These are phyloP conservation scores for Calamus simplicifolius DNA, from an alignment of 176 grass and related monocot genomes.

Conservation along the genomic window DNA sequence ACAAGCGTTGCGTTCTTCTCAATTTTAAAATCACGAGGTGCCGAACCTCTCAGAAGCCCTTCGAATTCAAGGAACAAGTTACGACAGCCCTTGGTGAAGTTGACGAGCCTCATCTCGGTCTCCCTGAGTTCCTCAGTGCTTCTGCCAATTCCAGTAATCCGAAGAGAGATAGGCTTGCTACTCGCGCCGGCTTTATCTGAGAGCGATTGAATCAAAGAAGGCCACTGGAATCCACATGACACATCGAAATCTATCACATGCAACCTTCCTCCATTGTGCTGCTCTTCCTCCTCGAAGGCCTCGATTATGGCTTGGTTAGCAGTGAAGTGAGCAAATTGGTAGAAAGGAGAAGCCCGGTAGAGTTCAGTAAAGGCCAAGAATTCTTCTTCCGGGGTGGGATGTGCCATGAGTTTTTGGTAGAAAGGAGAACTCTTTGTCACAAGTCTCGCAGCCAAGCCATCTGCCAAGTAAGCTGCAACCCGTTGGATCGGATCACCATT, in stretches of 20 bases:
- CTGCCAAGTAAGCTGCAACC: slow-evolving; percentile 52
- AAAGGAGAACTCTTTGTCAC: not conserved
- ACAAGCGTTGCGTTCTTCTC: slow-evolving; percentile 45
- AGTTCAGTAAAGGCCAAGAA: slow-evolving; percentile 62
- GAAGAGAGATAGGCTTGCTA: slow-evolving; percentile 31
- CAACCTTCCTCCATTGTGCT: slow-evolving; percentile 22
- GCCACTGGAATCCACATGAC: slow-evolving; percentile 86
- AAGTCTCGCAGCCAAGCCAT: slow-evolving; percentile 40
- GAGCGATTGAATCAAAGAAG: slow-evolving; percentile 78
- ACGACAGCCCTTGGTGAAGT: slow-evolving; percentile 39
- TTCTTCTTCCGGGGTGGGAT: slow-evolving; percentile 14
- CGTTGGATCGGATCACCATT: slow-evolving; percentile 42
- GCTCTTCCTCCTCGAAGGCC: slow-evolving; percentile 45
- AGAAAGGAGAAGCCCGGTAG: slow-evolving; percentile 55
- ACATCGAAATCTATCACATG: slow-evolving; percentile 78
- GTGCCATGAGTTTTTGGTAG: not conserved
- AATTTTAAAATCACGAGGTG: slow-evolving; percentile 2
- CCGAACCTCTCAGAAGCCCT: slow-evolving; percentile 27
- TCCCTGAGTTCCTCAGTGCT: slow-evolving; percentile 44
- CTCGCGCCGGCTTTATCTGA: slow-evolving; percentile 33
- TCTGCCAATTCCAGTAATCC: slow-evolving; percentile 45
- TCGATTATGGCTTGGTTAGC: slow-evolving; percentile 93
- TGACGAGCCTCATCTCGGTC: slow-evolving; percentile 41
- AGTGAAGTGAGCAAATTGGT: slow-evolving; percentile 85
- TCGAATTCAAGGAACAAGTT: slow-evolving; percentile 62